Evolutionary conservation across 2,329 filamentous ascomycete genomes (phyloP), one percentile per base, ranked within the genome.

Genomic region (Neophaeococcomyces mojaviensis): DNA sequence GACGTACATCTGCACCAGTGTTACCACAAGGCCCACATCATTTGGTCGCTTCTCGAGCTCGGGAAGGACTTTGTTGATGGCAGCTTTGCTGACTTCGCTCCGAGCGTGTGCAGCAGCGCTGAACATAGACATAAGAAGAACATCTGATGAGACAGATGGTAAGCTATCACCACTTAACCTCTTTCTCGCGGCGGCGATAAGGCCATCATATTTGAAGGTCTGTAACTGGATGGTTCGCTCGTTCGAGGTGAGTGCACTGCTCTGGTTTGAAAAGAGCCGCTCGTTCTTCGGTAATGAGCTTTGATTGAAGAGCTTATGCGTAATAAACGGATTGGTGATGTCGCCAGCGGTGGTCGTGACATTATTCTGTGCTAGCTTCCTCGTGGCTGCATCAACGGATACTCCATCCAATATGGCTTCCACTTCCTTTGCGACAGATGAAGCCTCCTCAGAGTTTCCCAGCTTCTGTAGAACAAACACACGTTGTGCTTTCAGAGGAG

Each of bases 1-100:
- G 13, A 92, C 71, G 60, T 94, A 88, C 36, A 95, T 76, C 62
- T 96, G 88, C 8, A 90, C 75, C 46, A 88, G 77, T 8, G 86
- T 88, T 32, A 96, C 71, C 19, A 86, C 68, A 2, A 96, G 72
- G 1, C 89, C 90, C 18, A 95, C 71, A 60, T 96, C 88, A 49
- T 79, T 78, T 0, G 88, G 86, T 24, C 86, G 74, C 59, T 80
- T 82, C 56, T 87, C 82, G 5, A 90, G 69, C 10, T 89, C 64
- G 1, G 78, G 77, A 3, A 86, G 66, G 20, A 94, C 77, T 30
- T 78, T 72, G 60, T 82, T 86, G 28, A 94, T 67, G 4, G 82
- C 80, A 37, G 79, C 74, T 56, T 83, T 84, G 36, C 80, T 82
- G 8, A 74, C 73, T 53, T 73, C 66, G 30, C 79, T 77, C 37